Evolutionary conservation across 2,329 filamentous ascomycete species (phyloP), one percentile per base, ranked within the genome.

Genomic region (Botrytis fragariae): DNA sequence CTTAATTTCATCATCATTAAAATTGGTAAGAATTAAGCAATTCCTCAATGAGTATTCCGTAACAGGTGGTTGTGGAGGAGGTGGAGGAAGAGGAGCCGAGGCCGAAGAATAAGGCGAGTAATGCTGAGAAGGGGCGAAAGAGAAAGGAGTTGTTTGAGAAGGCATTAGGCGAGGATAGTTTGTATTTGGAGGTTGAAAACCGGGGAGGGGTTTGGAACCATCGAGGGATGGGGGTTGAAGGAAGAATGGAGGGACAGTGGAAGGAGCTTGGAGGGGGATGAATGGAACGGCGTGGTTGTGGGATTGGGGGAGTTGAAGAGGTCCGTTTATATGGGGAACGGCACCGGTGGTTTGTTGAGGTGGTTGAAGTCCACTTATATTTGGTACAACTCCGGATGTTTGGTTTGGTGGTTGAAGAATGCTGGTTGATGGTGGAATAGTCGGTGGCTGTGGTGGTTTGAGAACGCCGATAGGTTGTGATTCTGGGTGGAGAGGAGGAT

Each of bases 21-120:
- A 88, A 67, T 87, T 85, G 77, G 88, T 84, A 18, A 93, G 84
- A 70, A 89, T 87, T 9, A 90, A 83, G 16, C 90, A 84, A 71
- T 87, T 87, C 44, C 88, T 86, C 29, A 87, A 86, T 16, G 86
- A 86, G 44, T 87, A 81, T 78, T 85, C 86, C 75, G 86, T 83
- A 22, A 83, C 78, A 75, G 42, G 76, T 76, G 35, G 77, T 10
- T 75, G 74, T 14, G 64, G 48, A 42, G 70, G 72, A 51, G 75
- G 75, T 1, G 74, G 74, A 4, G 79, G 74, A 60, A 75, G 76
- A 68, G 48, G 75, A 62, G 71, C 65, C 5, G 57, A 32, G 54
- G 44, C 54, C 7, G 51, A n/a, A 57, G 51, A 57, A 67, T 72
- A 72, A 68, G 78, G 69, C n/a, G 68, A 74, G n/a, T 65, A 35